Conservation (phyloP, 2,329 filamentous ascomycete genomes). For the Colletotrichum musae region DNA sequence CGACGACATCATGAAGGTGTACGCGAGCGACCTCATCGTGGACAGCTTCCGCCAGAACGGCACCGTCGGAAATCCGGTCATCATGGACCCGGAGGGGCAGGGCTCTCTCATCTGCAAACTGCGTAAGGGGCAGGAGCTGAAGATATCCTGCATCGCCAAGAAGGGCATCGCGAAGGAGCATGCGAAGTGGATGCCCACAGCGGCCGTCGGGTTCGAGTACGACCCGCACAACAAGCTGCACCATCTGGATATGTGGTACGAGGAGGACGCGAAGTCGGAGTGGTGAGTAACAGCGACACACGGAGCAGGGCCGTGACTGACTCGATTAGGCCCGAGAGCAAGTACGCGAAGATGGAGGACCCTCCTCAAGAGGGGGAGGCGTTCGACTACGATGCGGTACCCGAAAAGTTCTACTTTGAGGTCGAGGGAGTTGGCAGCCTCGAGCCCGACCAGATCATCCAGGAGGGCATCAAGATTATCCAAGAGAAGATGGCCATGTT, state of each 20-base stretch:
- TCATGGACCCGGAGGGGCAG: conserved; percentile 84
- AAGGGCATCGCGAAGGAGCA: conserved; percentile 99
- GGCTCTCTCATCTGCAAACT: conserved; percentile 93
- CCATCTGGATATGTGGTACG: conserved; percentile 96
- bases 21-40: conserved; percentile 88
- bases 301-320: conserved; percentile 42
- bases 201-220: conserved; percentile 96
- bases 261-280: conserved; percentile 84
- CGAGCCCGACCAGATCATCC: conserved; percentile 90
- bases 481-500: conserved; percentile 91
- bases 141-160: conserved; percentile 93
- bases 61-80: conserved; percentile 84
- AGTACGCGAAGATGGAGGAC: conserved; percentile 85
- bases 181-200: conserved; percentile 95
- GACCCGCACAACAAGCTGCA: conserved; percentile 96
- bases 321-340: conserved; percentile 79
- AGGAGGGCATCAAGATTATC: conserved; percentile 88
- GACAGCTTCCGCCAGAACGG: conserved; percentile 79
- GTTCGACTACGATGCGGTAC: conserved; percentile 92
- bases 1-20: conserved; percentile 93
- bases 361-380: conserved; percentile 84
- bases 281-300: conserved; percentile 73
- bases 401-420: conserved; percentile 91
- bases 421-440: conserved; percentile 91
- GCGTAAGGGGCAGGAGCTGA: conserved; percentile 88